These are phyloP conservation scores for Fusarium drepaniforme DNA, from an alignment of 2,329 filamentous ascomycete genomes.

Conservation along the genomic window DNA sequence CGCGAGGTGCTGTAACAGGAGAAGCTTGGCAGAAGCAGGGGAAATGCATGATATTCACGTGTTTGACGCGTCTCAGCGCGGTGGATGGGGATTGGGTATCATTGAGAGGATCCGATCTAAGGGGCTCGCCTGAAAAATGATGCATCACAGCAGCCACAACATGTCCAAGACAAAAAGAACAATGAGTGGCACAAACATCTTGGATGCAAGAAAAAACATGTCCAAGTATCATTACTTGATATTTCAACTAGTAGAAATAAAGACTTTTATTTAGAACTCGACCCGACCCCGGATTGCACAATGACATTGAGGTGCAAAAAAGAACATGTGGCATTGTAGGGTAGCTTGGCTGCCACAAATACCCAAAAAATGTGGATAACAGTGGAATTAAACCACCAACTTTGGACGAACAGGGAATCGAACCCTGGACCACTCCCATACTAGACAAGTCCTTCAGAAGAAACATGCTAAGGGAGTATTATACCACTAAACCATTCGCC, in stretches of 20 bases:
- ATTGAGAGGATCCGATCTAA: neutral
- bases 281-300: neutral
- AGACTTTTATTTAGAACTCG: neutral
- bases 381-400: slow-evolving; percentile 25
- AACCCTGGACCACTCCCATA: slow-evolving; percentile 39
- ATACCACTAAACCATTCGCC: slow-evolving; percentile 41
- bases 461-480: slow-evolving; percentile 38
- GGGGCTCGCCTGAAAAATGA: neutral
- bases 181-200: neutral
- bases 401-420: slow-evolving; percentile 38
- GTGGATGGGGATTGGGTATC: neutral
- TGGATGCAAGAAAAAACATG: neutral
- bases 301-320: neutral
- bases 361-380: slow-evolving; percentile 27
- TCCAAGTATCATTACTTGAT: neutral
- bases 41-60: neutral
- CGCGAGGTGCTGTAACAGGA: neutral
- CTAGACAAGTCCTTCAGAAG: neutral
- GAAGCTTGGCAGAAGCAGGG: neutral
- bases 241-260: neutral
- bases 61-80: neutral
- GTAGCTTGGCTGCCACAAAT: neutral
- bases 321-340: neutral
- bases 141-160: neutral
- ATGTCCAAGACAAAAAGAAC: neutral